These are phyloP conservation scores for Seminavis robusta DNA, from an alignment of 108 stramenopile genomes.

Conservation along the genomic window DNA sequence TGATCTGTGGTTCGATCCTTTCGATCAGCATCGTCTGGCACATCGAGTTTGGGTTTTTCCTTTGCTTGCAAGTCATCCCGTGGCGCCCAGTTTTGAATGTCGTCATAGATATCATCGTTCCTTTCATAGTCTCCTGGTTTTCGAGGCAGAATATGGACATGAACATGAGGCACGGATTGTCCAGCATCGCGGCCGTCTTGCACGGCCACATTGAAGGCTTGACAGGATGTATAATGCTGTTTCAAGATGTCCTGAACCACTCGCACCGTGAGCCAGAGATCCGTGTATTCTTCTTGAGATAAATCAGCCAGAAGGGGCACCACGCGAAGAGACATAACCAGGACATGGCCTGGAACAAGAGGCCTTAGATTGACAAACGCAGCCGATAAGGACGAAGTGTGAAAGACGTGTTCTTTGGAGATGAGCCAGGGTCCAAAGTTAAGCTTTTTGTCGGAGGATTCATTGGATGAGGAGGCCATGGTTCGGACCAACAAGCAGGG, in stretches of 20 bases:
- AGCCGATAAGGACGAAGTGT: too few species aligned
- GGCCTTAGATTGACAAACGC: slow-evolving; percentile 91
- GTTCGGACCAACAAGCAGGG: too few species aligned
- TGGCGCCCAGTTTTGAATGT: slow-evolving; percentile 80
- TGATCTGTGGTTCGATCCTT: slow-evolving; percentile 64
- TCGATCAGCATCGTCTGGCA: slow-evolving; percentile 75
- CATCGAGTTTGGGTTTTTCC: slow-evolving; percentile 47
- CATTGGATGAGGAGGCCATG: too few species aligned
- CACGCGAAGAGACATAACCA: slow-evolving; percentile 61
- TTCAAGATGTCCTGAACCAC: slow-evolving; percentile 62
- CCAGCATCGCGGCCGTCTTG: slow-evolving; percentile 86
- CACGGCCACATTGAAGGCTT: slow-evolving; percentile 85
- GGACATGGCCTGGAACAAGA: slow-evolving; percentile 86
- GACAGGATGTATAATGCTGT: slow-evolving; percentile 37
- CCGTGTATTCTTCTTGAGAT: slow-evolving; percentile 65
- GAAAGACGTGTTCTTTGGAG: too few species aligned
- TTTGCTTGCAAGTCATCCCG: slow-evolving; percentile 29
- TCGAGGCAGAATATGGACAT: slow-evolving; percentile 88
- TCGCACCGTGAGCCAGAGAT: slow-evolving; percentile 76
- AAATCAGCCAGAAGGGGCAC: slow-evolving; percentile 62
- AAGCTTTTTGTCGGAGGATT: too few species aligned
- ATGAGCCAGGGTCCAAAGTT: too few species aligned
- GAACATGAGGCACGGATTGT: slow-evolving; percentile 88
- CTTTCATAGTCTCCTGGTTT: slow-evolving; percentile 60
- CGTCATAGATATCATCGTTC: slow-evolving; percentile 86